Conservation (phyloP, 192 early-diverging fungal species). For the Linnemannia zychae region DNA sequence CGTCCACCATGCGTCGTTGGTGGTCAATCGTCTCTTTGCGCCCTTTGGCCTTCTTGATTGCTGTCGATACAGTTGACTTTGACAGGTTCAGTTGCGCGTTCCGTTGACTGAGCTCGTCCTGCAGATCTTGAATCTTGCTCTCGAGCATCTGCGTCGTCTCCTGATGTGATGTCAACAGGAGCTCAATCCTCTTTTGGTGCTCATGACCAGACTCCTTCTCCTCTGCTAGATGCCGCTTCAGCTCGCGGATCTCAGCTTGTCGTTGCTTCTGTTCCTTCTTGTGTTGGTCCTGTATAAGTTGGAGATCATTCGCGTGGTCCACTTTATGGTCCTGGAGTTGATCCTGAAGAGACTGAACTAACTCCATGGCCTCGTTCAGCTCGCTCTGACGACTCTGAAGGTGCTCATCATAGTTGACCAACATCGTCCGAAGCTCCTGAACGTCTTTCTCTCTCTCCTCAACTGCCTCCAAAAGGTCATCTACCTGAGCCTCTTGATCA, state of each 20-base stretch:
- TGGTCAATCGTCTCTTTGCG: slow-evolving; percentile 15
- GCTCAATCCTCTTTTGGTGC: slow-evolving; percentile 22
- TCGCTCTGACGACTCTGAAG: slow-evolving; percentile 24
- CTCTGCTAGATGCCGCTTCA: slow-evolving; percentile 5
- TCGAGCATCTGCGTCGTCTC: slow-evolving; percentile 23
- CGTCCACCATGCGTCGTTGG: slow-evolving; percentile 24
- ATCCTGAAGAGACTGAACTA: slow-evolving; percentile 20
- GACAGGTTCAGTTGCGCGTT: slow-evolving; percentile 16
- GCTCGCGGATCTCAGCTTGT: slow-evolving; percentile 14
- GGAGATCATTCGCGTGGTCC: slow-evolving; percentile 1
- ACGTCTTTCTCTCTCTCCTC: slow-evolving; percentile 34
- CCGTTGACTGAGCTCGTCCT: slow-evolving; percentile 29
- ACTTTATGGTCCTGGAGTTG: slow-evolving; percentile 21
- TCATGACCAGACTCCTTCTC: slow-evolving; percentile 25
- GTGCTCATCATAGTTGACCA: slow-evolving; percentile 23
- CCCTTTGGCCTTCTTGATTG: not conserved
- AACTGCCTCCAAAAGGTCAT: slow-evolving; percentile 15
- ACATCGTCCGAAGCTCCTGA: slow-evolving; percentile 10
- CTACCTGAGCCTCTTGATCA: slow-evolving; percentile 23
- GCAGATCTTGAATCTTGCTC: slow-evolving; percentile 26
- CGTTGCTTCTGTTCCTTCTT: slow-evolving; percentile 15
- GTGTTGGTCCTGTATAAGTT: slow-evolving; percentile 16
- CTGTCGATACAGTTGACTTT: slow-evolving; percentile 15
- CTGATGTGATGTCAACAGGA: slow-evolving; percentile 22
- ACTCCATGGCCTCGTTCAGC: slow-evolving; percentile 19